Base-by-base conservation (phyloP, 2,329 filamentous ascomycete species). In the Trichophyton rubrum region DNA sequence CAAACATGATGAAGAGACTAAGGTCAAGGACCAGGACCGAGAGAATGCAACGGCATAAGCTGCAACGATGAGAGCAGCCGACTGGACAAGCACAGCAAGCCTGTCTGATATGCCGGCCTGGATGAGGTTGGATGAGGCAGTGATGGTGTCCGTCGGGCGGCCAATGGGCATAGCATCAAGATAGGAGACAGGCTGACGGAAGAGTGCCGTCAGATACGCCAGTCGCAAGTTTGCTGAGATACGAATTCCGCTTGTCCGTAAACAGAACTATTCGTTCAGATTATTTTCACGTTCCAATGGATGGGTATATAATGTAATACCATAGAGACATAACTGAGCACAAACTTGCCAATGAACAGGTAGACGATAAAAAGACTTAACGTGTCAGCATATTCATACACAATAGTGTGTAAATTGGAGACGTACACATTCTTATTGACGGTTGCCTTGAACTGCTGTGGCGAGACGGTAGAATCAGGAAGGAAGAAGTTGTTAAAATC, bases 401-500 rank as follows among this genome's bases (percentile, higher is more conserved):
- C 9, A 40, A 8, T n/a, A 56, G 6, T 17, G 7, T 27, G 38
- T 8, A 20, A 8, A 5, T 40, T 47, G n/a, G 40, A 20, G 41
- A 38, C 35, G 57, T 59, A 72, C 75, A 61, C 67, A 62, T 56
- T 70, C 74, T 74, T 70, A 62, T 77, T 77, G 47, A 85, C 75
- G n/a, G 77, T 68, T 1, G 71, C 66, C 58, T 78, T 76, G 66
- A 85, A 85, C 6, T 76, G 68, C 1, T 72, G 73, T 20, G 78
- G 73, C 1, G 74, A 77, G 38, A 77, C 68, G 3, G 63, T 62
- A 1, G 75, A 76, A 66, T 24, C 69, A 56, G 13, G 77, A 0
- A 72, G 71, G 60, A 80, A 80, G 67, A 84, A 86, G n/a, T 73
- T 70, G 59, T 78, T 82, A 65, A 85, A 85, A 7, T 77, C 73